A percentile compares a stretch with the other conserved stretches of the same genome.
Conservation (phyloP, 495 filamentous ascomycete genomes). For the Aspergillus saccharolyticus region DNA sequence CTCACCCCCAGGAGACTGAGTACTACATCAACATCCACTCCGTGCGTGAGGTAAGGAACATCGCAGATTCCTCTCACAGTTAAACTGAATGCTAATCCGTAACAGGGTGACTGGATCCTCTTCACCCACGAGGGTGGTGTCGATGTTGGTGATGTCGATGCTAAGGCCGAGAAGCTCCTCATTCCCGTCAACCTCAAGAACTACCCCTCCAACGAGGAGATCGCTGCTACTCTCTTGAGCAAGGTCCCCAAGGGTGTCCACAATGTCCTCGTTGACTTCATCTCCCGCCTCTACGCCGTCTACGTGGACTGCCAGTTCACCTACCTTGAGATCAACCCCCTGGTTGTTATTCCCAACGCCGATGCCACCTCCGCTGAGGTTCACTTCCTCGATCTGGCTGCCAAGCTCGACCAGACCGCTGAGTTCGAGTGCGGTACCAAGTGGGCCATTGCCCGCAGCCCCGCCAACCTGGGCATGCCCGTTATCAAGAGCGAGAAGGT, state of each 20-base stretch:
- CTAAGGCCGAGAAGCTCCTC: constrained; percentile 96
- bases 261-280: constrained; percentile 98
- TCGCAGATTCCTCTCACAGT: constrained; percentile 1
- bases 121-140: constrained; percentile 99
- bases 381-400: constrained; percentile 96
- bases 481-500: constrained; percentile 63
- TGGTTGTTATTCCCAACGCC: constrained; percentile 95
- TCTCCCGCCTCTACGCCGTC: constrained; percentile 87
- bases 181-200: constrained; percentile 92
- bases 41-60: constrained; percentile 71
- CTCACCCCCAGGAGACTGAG: constrained; percentile 86
- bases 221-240: constrained; percentile 75
- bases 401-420: constrained; percentile 98
- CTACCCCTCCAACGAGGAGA: constrained; percentile 93
- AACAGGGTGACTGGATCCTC: constrained; percentile 96
- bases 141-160: constrained; percentile 98
- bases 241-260: constrained; percentile 95
- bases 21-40: constrained; percentile 99
- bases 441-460: constrained; percentile 92
- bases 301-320: constrained; percentile 99
- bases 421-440: constrained; percentile 99
- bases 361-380: constrained; percentile 88
- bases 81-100: neutral
- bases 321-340: constrained; percentile 99
- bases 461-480: constrained; percentile 77